A percentile compares a stretch with the other conserved stretches of the same genome.
Evolutionary conservation across 495 filamentous ascomycete genomes (phyloP).

Genomic region (Daldinia caldariorum): DNA sequence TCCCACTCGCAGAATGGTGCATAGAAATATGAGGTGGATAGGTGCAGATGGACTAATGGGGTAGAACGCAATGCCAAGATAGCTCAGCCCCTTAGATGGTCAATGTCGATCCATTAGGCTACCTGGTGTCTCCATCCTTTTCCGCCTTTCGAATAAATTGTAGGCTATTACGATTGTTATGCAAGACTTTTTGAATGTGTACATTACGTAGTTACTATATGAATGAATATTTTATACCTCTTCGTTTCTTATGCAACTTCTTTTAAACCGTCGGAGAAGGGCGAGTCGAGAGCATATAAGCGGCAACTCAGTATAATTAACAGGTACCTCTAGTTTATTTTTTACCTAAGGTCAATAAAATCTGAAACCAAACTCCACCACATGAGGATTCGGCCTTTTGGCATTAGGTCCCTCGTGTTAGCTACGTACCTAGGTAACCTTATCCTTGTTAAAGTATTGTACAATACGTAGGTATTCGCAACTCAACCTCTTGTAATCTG

Average conservation of each 20-base stretch:
- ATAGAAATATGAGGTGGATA: slow-evolving; percentile 13
- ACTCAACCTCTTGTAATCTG: background rate
- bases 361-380: slow-evolving; percentile 2
- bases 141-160: background rate
- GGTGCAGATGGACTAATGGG: slow-evolving; percentile 5
- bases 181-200: background rate
- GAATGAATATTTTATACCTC: background rate
- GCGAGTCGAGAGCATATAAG: background rate
- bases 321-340: background rate
- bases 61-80: slow-evolving; percentile 31
- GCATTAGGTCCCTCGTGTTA: background rate
- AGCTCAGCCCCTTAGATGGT: slow-evolving; percentile 33
- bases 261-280: background rate
- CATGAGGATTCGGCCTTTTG: background rate
- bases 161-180: background rate
- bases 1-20: slow-evolving; percentile 28
- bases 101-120: slow-evolving; percentile 16
- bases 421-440: background rate
- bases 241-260: background rate
- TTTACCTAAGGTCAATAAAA: background rate
- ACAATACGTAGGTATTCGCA: background rate
- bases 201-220: background rate
- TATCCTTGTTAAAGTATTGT: background rate
- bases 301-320: background rate
- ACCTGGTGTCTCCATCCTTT: slow-evolving; percentile 1